Conservation (phyloP, 1,284 basidiomycete genomes). For the Agaricales sp. region DNA sequence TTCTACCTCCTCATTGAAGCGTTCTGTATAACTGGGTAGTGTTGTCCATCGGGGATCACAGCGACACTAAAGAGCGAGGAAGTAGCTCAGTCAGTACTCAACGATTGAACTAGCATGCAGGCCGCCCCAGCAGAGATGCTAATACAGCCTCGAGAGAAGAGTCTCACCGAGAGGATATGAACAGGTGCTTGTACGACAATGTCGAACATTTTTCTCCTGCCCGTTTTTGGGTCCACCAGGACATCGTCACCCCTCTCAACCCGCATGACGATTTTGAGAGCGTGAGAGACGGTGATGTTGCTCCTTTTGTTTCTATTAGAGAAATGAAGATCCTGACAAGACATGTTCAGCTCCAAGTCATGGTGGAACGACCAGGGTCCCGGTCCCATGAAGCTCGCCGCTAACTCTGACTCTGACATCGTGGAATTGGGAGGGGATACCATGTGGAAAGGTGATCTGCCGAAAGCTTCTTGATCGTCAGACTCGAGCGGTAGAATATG, state of each 20-base stretch:
- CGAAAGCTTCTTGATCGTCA: conserved; percentile 42
- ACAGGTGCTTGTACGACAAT: conserved; percentile 84
- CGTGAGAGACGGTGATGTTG: conserved; percentile 74
- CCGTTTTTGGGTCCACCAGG: conserved; percentile 53
- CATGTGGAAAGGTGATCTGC: conserved; percentile 40
- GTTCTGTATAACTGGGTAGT: conserved; percentile 59
- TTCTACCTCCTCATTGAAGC: conserved; percentile 20
- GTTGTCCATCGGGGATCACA: conserved; percentile 72
- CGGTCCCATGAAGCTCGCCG: conserved; percentile 58
- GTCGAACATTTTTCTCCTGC: conserved; percentile 78
- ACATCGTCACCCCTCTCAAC: conserved; percentile 74
- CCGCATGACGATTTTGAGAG: conserved; percentile 76
- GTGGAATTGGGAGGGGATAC: conserved; percentile 28
- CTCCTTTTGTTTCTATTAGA: conserved; percentile 78
- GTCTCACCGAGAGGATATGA: conserved; percentile 69
- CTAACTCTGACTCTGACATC: conserved; percentile 36
- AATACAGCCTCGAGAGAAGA: background rate
- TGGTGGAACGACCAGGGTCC: conserved; percentile 65
- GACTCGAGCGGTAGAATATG: conserved; percentile 62
- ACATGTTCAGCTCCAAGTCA: conserved; percentile 44
- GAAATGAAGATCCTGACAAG: conserved; percentile 55
- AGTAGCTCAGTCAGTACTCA: background rate
- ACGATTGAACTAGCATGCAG: too few relatives aligned
- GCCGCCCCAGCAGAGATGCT: too few relatives aligned
- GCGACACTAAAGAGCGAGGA: conserved; percentile 42